Base-by-base conservation (phyloP, 2,329 filamentous ascomycete species). In the Hirsutella rhossiliensis region DNA sequence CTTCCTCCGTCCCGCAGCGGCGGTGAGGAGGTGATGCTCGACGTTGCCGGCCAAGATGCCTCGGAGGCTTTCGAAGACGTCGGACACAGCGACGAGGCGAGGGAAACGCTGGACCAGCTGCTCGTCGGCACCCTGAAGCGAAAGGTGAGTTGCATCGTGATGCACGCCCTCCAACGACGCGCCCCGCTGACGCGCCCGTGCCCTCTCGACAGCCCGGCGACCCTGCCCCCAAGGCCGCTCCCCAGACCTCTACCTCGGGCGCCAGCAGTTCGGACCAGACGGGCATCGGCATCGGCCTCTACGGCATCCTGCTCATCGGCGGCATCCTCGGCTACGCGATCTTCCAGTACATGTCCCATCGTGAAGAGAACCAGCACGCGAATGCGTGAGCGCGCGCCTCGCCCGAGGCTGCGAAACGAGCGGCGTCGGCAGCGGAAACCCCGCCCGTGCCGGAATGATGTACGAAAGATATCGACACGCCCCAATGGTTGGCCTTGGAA, bases 11-110 rank as follows among this genome's bases (percentile, higher is more conserved):
- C 18, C 45, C 41, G 34, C 61, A 97, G 92, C 58, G 92, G 92
- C 73, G 92, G 92, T 71, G 92, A 98, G 72, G 92, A 98, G 73
- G 92, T 98, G 56, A 73, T 98, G 51, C 83, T 98, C 55, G 92
- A 98, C 56, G 89, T 97, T 52, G 92, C 76, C 60, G 92, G 92
- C 55, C 89, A 95, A 71, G 92, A 98, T 67, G 84, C 86, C 59
- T 95, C 90, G 57, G 92, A 97, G 71, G 90, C 92, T 49, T 98
- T 98, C 64, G 92, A 98, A 73, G 92, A 98, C 68, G 92, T 98
- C 60, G 92, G 92, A 62, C 92, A 98, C 83, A 94, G 86, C 59
- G 92, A 98, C 67, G 92, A 98, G 75, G 92, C 92, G 54, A 84
- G 92, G 54, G 90, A 97, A 73, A 90, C 94, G 54, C 80, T 98